Percentiles rank a stretch among this genome's conserved stretches.
These are phyloP conservation scores for Protomyces pachydermus DNA, from an alignment of 1,139 yeast species.

Conservation along the genomic window DNA sequence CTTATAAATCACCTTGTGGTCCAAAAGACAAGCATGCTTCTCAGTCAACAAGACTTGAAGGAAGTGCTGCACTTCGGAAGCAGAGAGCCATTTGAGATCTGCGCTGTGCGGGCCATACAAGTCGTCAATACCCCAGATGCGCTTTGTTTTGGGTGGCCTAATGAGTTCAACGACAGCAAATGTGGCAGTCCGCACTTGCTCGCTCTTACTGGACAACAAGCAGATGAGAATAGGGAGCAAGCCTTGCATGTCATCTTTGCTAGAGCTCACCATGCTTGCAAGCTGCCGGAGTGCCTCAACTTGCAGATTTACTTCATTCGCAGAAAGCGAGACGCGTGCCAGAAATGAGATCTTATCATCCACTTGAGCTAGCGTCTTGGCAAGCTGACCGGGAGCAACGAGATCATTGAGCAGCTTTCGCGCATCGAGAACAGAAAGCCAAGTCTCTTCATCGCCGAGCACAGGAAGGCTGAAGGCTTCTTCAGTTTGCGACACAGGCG, in stretches of 20 bases:
- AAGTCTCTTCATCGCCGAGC: not conserved
- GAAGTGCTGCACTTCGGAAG: constrained; percentile 57
- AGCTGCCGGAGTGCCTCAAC: constrained; percentile 45
- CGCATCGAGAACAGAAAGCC: constrained; percentile 7
- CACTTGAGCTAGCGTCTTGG: not conserved
- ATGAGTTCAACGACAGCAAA: not conserved
- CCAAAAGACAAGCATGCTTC: constrained; percentile 46
- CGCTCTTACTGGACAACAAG: constrained; percentile 37
- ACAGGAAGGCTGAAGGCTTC: constrained; percentile 6
- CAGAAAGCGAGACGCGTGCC: constrained; percentile 17
- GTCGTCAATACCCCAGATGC: constrained; percentile 23
- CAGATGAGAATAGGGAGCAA: constrained; percentile 38
- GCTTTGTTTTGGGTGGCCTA: not conserved
- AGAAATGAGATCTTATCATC: constrained; percentile 9
- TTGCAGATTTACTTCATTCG: constrained; percentile 6
- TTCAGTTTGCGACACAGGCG: constrained; percentile 4
- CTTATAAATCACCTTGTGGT: constrained; percentile 44
- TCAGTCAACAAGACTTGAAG: constrained; percentile 44
- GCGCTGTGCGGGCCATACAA: constrained; percentile 39
- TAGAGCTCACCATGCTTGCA: constrained; percentile 14
- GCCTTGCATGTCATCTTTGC: constrained; percentile 38
- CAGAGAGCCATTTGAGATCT: constrained; percentile 53
- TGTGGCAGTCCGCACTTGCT: constrained; percentile 39
- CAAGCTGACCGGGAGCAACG: constrained; percentile 2
- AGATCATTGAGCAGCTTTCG: constrained; percentile 19